Base-by-base conservation (phyloP, 83 land plant genomes). In the Picea abies region DNA sequence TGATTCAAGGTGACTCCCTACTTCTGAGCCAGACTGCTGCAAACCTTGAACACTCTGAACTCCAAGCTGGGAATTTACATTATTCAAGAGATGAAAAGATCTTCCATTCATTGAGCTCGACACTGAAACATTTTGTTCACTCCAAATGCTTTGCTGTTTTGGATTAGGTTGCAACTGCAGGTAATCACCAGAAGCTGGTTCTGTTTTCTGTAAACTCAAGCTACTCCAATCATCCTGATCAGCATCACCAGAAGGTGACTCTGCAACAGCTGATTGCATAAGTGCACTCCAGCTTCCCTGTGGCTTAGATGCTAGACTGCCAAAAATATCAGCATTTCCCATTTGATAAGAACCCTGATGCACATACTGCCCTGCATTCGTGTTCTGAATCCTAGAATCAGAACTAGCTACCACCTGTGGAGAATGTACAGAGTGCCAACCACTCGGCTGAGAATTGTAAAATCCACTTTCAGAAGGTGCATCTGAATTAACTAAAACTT, bases 261-360 rank as follows among this genome's bases (percentile, higher is more conserved):
- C 91, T 63, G 90, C 92, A 29, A 92, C 85, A 81, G 94, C 94
- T 44, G 92, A 91, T 79, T 92, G 94, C 94, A 92, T 90, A 16
- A 92, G 90, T 71, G 94, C 94, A 84, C 94, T 92, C 94, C 94
- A 92, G 81, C 87, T 90, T 16, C 94, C 94, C 85, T 90, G 86
- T 64, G 91, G 92, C 20, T 88, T 15, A 63, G 89, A 85, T 44
- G 90, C 82, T 66, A 84, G 79, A 19, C 62, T 82, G 47, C 25
- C 68, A 5, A 68, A 44, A 65, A 66, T 66, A 29, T 88, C 89
- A 7, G 63, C 62, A 81, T 81, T 79, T 29, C 85, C 88, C 19
- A 83, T 32, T 66, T 76, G 75, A 82, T 82, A 81, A n/a, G 56
- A 37, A 35, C 83, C 83, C 35, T 80, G 65, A 78, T 22, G 83